Evolutionary conservation across 441 rosid genomes (phyloP).

Genomic region (Hura crepitans): DNA sequence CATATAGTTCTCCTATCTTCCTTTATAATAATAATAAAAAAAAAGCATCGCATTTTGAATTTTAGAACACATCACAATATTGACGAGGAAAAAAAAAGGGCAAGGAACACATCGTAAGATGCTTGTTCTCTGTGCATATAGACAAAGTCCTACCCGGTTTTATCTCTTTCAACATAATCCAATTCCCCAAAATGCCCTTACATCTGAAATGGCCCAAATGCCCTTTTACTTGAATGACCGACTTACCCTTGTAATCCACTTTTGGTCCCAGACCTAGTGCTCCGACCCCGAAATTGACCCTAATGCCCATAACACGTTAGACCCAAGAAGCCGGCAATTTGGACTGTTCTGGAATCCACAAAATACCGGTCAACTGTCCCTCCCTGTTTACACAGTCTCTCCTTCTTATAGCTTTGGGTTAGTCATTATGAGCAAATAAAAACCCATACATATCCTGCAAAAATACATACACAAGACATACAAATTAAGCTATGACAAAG

Average conservation of each 20-base stretch:
- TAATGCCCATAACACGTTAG: constrained; percentile 26
- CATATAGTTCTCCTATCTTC: not conserved
- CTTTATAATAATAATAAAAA: not conserved
- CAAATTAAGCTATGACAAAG: constrained; percentile 20
- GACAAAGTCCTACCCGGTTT: constrained; percentile 12
- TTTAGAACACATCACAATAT: constrained; percentile 14
- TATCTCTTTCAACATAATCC: not conserved
- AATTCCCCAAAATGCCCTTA: constrained; percentile 2
- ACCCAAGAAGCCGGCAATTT: constrained; percentile 39
- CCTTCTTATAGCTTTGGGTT: constrained; percentile 10
- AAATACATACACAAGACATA: not conserved
- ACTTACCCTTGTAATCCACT: not conserved
- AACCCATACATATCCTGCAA: not conserved
- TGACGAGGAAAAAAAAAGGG: not conserved
- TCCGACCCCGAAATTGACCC: constrained; percentile 21
- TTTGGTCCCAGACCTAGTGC: not conserved
- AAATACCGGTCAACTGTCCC: constrained; percentile 53
- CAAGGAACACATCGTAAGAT: constrained; percentile 37
- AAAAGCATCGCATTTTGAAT: constrained; percentile 7
- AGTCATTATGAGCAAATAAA: constrained; percentile 6
- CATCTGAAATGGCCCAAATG: constrained; percentile 7
- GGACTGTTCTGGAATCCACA: constrained; percentile 25
- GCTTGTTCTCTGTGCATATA: constrained; percentile 34
- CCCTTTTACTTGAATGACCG: not conserved
- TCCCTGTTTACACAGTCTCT: not conserved